A percentile compares a stretch with the other conserved stretches of the same genome.
These are phyloP conservation scores for Mucor plumbeus DNA, from an alignment of 371 early-diverging fungal genomes.

Conservation along the genomic window DNA sequence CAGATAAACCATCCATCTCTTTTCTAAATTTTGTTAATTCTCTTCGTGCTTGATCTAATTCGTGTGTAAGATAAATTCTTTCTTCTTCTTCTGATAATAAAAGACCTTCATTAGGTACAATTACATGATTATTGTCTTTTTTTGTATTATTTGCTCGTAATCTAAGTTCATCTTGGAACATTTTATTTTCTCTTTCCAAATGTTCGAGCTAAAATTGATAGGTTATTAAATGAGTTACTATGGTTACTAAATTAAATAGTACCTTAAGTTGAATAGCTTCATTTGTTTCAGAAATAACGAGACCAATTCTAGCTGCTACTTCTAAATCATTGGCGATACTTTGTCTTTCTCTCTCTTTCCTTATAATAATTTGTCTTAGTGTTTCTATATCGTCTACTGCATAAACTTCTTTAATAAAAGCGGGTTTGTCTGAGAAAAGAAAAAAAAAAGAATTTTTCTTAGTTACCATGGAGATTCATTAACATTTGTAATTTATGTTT, in stretches of 20 bases:
- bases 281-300: conserved; percentile 68
- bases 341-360: conserved; percentile 70
- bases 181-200: conserved; percentile 62
- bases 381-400: conserved; percentile 56
- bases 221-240: neutral
- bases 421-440: conserved; percentile 43
- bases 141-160: conserved; percentile 17
- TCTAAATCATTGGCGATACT: conserved; percentile 67
- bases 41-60: conserved; percentile 63
- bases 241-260: neutral
- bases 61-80: conserved; percentile 57
- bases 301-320: conserved; percentile 69
- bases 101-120: neutral
- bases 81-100: conserved; percentile 41
- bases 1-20: conserved; percentile 67
- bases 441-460: neutral
- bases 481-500: neutral
- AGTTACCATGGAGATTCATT: neutral
- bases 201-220: conserved; percentile 35
- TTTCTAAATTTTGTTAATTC: conserved; percentile 64
- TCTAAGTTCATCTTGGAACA: conserved; percentile 53
- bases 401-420: conserved; percentile 50
- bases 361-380: conserved; percentile 57
- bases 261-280: conserved; percentile 64
- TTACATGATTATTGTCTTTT: conserved; percentile 6